Percentiles rank a stretch among this genome's conserved stretches.
These are phyloP conservation scores for Lentinula edodes DNA, from an alignment of 768 basidiomycete genomes.

Conservation along the genomic window DNA sequence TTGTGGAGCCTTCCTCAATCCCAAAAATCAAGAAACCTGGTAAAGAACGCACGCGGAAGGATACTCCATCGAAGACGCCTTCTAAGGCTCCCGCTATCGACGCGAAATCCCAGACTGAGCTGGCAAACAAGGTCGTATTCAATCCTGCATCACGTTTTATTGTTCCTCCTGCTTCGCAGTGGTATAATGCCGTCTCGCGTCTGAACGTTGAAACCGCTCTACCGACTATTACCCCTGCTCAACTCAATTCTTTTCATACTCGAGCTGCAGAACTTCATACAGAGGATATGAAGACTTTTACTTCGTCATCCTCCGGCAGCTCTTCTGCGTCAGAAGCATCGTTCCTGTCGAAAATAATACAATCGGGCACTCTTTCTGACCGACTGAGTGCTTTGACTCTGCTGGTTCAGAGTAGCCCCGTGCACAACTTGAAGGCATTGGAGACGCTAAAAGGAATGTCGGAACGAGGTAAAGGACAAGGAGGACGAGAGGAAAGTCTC, in stretches of 20 bases:
- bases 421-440: constrained; percentile 80
- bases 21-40: not conserved
- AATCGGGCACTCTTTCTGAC: constrained; percentile 88
- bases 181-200: constrained; percentile 46
- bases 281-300: constrained; percentile 38
- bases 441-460: constrained; percentile 73
- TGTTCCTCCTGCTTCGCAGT: constrained; percentile 39
- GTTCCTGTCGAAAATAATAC: constrained; percentile 82
- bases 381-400: constrained; percentile 87
- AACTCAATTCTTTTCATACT: constrained; percentile 38
- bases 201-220: constrained; percentile 26
- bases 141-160: constrained; percentile 34
- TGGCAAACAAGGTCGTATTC: constrained; percentile 29
- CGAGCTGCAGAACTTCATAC: constrained; percentile 46
- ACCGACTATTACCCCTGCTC: constrained; percentile 32
- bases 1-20: not conserved
- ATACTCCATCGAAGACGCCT: not conserved
- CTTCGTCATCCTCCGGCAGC: constrained; percentile 44
- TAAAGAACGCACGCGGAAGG: not conserved
- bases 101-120: constrained; percentile 8
- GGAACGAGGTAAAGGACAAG: constrained; percentile 73
- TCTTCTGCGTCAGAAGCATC: constrained; percentile 69
- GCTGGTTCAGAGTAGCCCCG: constrained; percentile 80
- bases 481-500: constrained; percentile 87
- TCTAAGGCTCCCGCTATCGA: not conserved